A percentile compares a stretch with the other conserved stretches of the same genome.
These are phyloP conservation scores for Hypomontagnella monticulosa DNA, from an alignment of 495 filamentous ascomycete species.

Conservation along the genomic window DNA sequence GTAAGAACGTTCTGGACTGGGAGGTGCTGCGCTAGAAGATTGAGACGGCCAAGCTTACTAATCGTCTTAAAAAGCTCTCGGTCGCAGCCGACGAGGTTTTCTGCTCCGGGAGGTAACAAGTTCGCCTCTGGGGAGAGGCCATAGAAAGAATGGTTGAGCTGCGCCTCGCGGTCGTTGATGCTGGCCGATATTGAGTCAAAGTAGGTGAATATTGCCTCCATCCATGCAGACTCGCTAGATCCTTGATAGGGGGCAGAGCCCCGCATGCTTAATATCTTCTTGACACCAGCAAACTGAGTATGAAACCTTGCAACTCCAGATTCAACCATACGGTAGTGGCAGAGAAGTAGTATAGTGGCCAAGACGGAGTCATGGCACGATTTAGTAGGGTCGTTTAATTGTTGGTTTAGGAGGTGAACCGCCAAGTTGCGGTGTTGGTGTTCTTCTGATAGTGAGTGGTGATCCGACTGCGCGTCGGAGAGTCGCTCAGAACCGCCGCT, in stretches of 20 bases:
- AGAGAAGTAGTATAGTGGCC: conserved; percentile 86
- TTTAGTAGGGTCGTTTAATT: conserved; percentile 77
- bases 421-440: conserved; percentile 81
- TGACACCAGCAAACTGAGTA: conserved; percentile 93
- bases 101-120: conserved; percentile 63
- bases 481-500: conserved; percentile 46
- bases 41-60: conserved; percentile 81
- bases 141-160: conserved; percentile 74
- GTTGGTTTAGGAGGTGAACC: conserved; percentile 82
- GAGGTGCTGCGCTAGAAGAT: conserved; percentile 84
- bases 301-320: conserved; percentile 91
- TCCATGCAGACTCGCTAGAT: conserved; percentile 78
- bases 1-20: conserved; percentile 55
- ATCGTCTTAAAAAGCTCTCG: conserved; percentile 80
- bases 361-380: conserved; percentile 87
- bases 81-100: conserved; percentile 91
- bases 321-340: conserved; percentile 93
- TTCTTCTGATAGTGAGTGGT: conserved; percentile 73
- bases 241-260: conserved; percentile 71
- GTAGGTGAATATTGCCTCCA: conserved; percentile 96
- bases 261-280: conserved; percentile 86
- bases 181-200: conserved; percentile 94
- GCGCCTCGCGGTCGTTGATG: conserved; percentile 91
- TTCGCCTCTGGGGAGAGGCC: conserved; percentile 75
- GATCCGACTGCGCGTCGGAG: conserved; percentile 51